phyloP scores from a whole-genome alignment of 768 basidiomycete species.

The Thelephora ganbajun region DNA sequence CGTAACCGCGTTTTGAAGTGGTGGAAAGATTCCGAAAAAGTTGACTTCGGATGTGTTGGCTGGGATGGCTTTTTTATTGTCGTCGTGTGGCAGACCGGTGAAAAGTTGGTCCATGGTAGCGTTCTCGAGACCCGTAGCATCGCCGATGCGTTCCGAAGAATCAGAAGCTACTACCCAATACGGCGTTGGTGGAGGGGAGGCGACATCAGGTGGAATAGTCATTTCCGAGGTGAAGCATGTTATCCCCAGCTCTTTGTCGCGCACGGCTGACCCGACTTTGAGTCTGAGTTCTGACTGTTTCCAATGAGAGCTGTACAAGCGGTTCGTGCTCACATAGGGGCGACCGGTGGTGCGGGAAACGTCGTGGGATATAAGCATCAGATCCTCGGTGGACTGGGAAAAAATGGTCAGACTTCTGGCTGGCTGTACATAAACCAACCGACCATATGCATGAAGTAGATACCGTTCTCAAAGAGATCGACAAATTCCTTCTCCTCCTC shows the following conservation, averaged over 20 bases:
- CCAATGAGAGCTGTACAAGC: slow-evolving; percentile 75
- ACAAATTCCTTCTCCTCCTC: slow-evolving; percentile 62
- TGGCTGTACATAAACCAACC: slow-evolving; percentile 15
- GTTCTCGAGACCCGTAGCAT: slow-evolving; percentile 22
- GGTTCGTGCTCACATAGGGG: slow-evolving; percentile 51
- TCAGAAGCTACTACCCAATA: slow-evolving; percentile 28
- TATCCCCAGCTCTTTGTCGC: slow-evolving; percentile 56
- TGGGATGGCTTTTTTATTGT: slow-evolving; percentile 9
- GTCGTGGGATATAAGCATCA: slow-evolving; percentile 62
- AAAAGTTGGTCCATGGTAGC: slow-evolving; percentile 50
- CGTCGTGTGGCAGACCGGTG: slow-evolving; percentile 15
- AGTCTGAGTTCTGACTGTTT: slow-evolving; percentile 52
- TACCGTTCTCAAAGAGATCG: slow-evolving; percentile 57
- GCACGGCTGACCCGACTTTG: slow-evolving; percentile 30
- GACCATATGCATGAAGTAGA: slow-evolving; percentile 84
- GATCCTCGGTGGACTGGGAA: slow-evolving; percentile 63
- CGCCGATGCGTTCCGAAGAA: not conserved
- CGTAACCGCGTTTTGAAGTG: slow-evolving; percentile 23
- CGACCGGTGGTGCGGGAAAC: slow-evolving; percentile 55
- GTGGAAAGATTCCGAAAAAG: slow-evolving; percentile 42
- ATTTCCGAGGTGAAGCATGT: slow-evolving; percentile 13
- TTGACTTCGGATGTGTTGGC: slow-evolving; percentile 29
- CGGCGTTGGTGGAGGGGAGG: slow-evolving; percentile 7
- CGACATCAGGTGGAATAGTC: slow-evolving; percentile 34
- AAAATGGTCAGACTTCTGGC: too few relatives aligned